phyloP scores from a whole-genome alignment of 2,329 filamentous ascomycete genomes.

The Arthrobotrys megalospora region DNA sequence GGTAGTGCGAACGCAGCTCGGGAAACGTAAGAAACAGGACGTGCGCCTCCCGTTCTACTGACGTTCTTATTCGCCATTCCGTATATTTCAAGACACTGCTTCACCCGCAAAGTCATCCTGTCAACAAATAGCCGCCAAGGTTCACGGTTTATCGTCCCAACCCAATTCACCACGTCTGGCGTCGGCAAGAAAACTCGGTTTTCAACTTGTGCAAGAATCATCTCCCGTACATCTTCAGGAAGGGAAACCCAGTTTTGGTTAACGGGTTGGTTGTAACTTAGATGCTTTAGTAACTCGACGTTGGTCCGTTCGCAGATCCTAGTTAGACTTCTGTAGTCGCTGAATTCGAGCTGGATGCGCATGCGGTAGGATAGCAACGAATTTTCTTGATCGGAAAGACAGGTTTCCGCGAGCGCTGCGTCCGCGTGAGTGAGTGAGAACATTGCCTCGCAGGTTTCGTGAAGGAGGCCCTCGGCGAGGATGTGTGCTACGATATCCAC shows the following conservation, averaged over 20 bases:
- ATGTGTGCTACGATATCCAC: conserved; percentile 55
- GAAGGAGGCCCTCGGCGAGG: conserved; percentile 66
- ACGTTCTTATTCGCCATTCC: conserved; percentile 54
- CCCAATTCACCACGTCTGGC: conserved; percentile 64
- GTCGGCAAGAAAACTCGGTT: conserved; percentile 63
- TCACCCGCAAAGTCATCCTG: conserved; percentile 34
- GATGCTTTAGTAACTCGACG: conserved; percentile 66
- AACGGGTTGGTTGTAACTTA: conserved; percentile 66
- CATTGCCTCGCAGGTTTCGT: conserved; percentile 66
- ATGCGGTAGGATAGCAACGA: conserved; percentile 65
- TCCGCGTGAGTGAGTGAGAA: conserved; percentile 64
- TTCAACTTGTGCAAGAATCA: conserved; percentile 65
- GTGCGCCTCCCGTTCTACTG: conserved; percentile 34
- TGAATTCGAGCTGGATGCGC: conserved; percentile 66
- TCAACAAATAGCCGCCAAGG: conserved; percentile 62
- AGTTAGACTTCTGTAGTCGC: conserved; percentile 63
- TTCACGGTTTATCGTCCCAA: conserved; percentile 60
- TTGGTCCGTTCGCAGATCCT: conserved; percentile 65
- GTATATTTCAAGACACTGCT: conserved; percentile 62
- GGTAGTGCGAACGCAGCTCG: conserved; percentile 50
- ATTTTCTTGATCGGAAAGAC: conserved; percentile 65
- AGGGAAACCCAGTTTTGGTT: conserved; percentile 66
- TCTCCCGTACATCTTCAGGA: conserved; percentile 65
- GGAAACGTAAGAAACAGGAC: conserved; percentile 51
- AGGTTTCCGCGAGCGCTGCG: conserved; percentile 66